These are phyloP conservation scores for Albugo candida DNA, from an alignment of 352 stramenopile species.

Conservation along the genomic window DNA sequence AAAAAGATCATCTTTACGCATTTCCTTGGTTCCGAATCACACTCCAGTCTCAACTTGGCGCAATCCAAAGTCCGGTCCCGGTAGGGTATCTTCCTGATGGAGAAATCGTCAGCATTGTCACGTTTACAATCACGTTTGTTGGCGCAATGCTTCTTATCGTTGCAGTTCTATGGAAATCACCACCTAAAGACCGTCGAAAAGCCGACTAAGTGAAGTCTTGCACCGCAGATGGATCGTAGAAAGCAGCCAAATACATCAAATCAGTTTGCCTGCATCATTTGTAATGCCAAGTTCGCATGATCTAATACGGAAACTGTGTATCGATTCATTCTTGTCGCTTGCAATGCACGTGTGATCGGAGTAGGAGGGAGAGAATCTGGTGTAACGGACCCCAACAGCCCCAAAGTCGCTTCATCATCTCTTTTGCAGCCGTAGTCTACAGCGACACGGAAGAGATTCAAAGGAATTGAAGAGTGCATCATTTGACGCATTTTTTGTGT, in stretches of 20 bases:
- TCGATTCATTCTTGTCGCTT: constrained; percentile 44
- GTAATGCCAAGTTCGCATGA: constrained; percentile 43
- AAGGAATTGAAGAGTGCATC: constrained; percentile 57
- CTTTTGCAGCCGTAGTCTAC: constrained; percentile 17
- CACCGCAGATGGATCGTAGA: neutral
- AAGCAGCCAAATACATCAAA: neutral
- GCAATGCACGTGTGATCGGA: constrained; percentile 49
- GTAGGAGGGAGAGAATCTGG: constrained; percentile 68
- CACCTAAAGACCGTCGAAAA: constrained; percentile 3
- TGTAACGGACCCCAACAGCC: constrained; percentile 30
- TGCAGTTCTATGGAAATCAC: constrained; percentile 3
- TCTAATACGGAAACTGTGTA: constrained; percentile 64
- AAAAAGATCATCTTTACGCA: neutral
- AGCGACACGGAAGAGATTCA: constrained; percentile 55
- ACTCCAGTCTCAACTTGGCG: neutral
- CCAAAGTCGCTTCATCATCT: constrained; percentile 7
- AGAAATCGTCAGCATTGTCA: constrained; percentile 23
- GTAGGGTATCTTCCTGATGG: constrained; percentile 23
- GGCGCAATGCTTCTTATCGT: constrained; percentile 20
- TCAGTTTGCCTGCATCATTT: constrained; percentile 24
- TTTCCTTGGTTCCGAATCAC: neutral
- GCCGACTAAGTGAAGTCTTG: constrained; percentile 3
- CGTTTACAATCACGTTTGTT: constrained; percentile 18
- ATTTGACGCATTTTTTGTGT: constrained; percentile 47
- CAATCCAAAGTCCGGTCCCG: constrained; percentile 3